Evolutionary conservation across 495 filamentous ascomycete species (phyloP).

Genomic region (Penicillium atrosanguineum): DNA sequence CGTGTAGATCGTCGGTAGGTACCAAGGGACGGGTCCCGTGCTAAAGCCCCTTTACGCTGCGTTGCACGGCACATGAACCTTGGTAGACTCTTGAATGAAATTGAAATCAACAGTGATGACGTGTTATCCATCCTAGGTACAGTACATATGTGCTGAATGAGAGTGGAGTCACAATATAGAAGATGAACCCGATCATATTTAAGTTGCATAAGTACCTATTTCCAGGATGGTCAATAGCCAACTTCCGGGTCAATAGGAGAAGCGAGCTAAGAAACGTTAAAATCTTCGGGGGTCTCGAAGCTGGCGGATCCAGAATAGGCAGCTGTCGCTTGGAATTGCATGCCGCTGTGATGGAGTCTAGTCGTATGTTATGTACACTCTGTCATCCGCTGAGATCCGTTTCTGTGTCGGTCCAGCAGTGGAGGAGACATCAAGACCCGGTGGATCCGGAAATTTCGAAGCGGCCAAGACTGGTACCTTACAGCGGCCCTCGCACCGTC

Average conservation of each 20-base stretch:
- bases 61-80: neutral
- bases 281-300: neutral
- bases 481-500: neutral
- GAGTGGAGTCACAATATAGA: neutral
- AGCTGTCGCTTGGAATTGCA: neutral
- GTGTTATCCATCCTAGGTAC: neutral
- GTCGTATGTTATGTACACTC: too few species aligned
- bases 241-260: neutral
- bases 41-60: neutral
- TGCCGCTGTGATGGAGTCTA: too few species aligned
- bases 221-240: neutral
- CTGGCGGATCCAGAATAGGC: neutral
- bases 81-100: neutral
- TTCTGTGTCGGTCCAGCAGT: neutral
- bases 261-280: neutral
- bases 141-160: neutral
- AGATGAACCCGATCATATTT: neutral
- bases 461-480: conserved; percentile 3
- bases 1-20: neutral
- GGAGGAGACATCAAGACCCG: neutral
- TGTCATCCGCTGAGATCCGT: neutral
- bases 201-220: neutral
- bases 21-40: neutral
- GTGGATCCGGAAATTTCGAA: conserved; percentile 5
- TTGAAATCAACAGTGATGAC: neutral